phyloP scores from a whole-genome alignment of 148 eudicot species.

The Vaccinium darrowii region DNA sequence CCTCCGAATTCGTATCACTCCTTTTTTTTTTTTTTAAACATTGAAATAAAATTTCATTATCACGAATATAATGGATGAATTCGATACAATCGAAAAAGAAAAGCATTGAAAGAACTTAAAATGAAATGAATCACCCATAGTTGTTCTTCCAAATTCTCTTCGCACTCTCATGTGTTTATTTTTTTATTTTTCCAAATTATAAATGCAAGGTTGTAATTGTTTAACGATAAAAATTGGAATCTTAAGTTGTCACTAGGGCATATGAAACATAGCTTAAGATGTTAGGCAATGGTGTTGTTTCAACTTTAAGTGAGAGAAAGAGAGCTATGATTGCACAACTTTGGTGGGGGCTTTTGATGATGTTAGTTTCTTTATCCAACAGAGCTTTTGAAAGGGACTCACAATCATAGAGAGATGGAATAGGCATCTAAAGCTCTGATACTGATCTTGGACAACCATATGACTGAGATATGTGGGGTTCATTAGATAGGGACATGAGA shows the following conservation, averaged over 20 bases:
- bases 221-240: not conserved
- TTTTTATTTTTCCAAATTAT: not conserved
- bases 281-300: not conserved
- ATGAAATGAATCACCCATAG: not conserved
- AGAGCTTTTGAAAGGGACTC: conserved; percentile 37
- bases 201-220: not conserved
- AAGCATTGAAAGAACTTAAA: too few relatives aligned
- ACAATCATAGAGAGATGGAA: conserved; percentile 41
- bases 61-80: too few relatives aligned
- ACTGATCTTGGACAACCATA: not conserved
- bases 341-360: conserved; percentile 33
- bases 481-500: conserved; percentile 26
- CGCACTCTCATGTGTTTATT: not conserved
- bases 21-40: too few relatives aligned
- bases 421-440: conserved; percentile 28
- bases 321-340: conserved; percentile 22
- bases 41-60: too few relatives aligned
- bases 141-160: not conserved
- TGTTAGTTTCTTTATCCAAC: conserved; percentile 25
- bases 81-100: too few relatives aligned
- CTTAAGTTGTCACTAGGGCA: not conserved
- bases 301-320: not conserved
- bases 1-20: too few relatives aligned
- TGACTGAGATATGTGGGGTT: conserved; percentile 50
- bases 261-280: not conserved